Evolutionary conservation across 225 moss, liverwort and hornwort species (phyloP).

Genomic region (Physcomitrellopsis africana): DNA sequence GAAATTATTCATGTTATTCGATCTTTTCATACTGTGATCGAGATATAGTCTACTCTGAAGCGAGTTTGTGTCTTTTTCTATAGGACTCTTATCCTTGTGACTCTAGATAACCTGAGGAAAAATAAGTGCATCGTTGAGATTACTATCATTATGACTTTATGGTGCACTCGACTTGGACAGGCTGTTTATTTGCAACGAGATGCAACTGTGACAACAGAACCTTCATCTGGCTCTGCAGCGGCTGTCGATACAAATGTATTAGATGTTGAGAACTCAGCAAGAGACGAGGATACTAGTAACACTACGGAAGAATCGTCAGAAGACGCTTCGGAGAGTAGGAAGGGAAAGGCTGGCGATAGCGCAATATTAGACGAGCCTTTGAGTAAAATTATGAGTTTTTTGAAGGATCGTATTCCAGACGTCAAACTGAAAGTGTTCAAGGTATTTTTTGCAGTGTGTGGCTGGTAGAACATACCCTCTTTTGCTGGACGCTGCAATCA

Average conservation of each 20-base stretch:
- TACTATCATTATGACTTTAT: not conserved
- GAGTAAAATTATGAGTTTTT: slow-evolving; percentile 92
- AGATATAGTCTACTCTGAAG: not conserved
- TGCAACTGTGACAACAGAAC: slow-evolving; percentile 67
- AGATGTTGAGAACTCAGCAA: slow-evolving; percentile 57
- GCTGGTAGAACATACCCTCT: not conserved
- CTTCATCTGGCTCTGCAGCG: slow-evolving; percentile 64
- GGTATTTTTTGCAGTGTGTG: slow-evolving; percentile 32
- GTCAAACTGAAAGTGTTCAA: slow-evolving; percentile 89
- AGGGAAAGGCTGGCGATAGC: slow-evolving; percentile 70
- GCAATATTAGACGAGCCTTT: slow-evolving; percentile 91
- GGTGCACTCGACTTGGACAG: slow-evolving; percentile 40
- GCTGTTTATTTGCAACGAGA: slow-evolving; percentile 97
- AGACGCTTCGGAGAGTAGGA: slow-evolving; percentile 60
- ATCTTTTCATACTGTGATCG: too few species aligned
- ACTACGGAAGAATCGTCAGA: slow-evolving; percentile 55
- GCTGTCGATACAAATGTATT: slow-evolving; percentile 59
- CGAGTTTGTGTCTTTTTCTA: not conserved
- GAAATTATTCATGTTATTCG: too few species aligned
- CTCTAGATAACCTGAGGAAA: slow-evolving; percentile 1
- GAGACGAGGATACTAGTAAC: slow-evolving; percentile 52
- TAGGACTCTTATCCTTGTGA: not conserved
- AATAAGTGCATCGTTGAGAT: not conserved
- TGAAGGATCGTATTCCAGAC: slow-evolving; percentile 97
- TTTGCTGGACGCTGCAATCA: not conserved